These are phyloP conservation scores for Albugo laibachii DNA, from an alignment of 352 stramenopile genomes.

Conservation along the genomic window DNA sequence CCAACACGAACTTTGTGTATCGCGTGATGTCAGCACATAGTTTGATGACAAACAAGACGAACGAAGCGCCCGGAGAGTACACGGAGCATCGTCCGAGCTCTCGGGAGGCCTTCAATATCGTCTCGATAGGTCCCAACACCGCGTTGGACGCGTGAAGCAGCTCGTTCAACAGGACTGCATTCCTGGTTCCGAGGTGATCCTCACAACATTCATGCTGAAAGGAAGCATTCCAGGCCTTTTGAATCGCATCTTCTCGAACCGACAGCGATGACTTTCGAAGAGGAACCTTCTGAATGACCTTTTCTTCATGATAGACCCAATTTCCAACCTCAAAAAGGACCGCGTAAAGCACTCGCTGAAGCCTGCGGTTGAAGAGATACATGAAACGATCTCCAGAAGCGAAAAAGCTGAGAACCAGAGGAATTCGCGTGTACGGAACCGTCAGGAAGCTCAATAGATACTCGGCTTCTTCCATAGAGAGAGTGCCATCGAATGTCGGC, in stretches of 20 bases:
- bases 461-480: slow-evolving; percentile 93
- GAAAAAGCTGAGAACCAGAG: slow-evolving; percentile 95
- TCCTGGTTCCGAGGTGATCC: slow-evolving; percentile 87
- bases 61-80: slow-evolving; percentile 60
- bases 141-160: slow-evolving; percentile 89
- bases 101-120: slow-evolving; percentile 63
- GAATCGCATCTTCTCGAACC: slow-evolving; percentile 60
- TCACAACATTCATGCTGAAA: slow-evolving; percentile 63
- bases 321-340: slow-evolving; percentile 81
- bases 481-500: slow-evolving; percentile 90
- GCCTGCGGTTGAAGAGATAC: slow-evolving; percentile 68
- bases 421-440: slow-evolving; percentile 95
- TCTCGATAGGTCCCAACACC: slow-evolving; percentile 42
- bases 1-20: slow-evolving; percentile 59
- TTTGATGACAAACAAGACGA: slow-evolving; percentile 80
- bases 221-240: slow-evolving; percentile 46
- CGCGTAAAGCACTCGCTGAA: slow-evolving; percentile 69
- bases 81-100: slow-evolving; percentile 66
- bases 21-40: slow-evolving; percentile 54
- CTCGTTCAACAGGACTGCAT: slow-evolving; percentile 96
- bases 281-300: slow-evolving; percentile 53
- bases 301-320: slow-evolving; percentile 44
- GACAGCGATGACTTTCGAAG: slow-evolving; percentile 66
- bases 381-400: slow-evolving; percentile 76
- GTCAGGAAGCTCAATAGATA: slow-evolving; percentile 97